Conservation (phyloP, 2,329 filamentous ascomycete genomes). For the Arthrocladium fulminans region DNA sequence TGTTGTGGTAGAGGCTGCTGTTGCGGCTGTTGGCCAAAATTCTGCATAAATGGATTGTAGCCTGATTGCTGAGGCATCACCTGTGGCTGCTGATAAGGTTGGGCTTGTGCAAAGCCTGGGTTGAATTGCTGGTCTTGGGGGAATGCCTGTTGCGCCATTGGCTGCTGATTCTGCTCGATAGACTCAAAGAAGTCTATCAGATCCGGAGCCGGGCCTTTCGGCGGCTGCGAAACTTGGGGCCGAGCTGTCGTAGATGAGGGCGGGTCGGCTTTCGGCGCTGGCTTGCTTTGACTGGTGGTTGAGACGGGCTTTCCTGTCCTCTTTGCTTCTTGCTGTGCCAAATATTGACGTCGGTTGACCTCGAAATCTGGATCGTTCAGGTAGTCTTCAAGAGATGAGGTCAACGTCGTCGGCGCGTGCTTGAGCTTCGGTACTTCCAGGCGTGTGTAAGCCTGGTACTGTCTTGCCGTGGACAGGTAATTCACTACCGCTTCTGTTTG, state of each 20-base stretch:
- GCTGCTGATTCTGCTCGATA: slow-evolving; percentile 79
- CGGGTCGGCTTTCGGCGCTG: slow-evolving; percentile 26
- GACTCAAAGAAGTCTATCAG: slow-evolving; percentile 92
- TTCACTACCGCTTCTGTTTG: slow-evolving; percentile 90
- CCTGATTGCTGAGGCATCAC: slow-evolving; percentile 25
- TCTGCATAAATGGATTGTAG: slow-evolving; percentile 23
- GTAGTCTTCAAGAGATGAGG: slow-evolving; percentile 86
- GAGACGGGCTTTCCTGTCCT: slow-evolving; percentile 30
- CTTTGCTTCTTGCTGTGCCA: slow-evolving; percentile 70
- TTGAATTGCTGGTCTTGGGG: slow-evolving; percentile 24
- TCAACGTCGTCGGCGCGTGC: slow-evolving; percentile 87
- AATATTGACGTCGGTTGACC: slow-evolving; percentile 79
- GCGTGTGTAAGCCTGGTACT: slow-evolving; percentile 84
- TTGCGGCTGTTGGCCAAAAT: slow-evolving; percentile 19
- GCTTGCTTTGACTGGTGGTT: slow-evolving; percentile 25
- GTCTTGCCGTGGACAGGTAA: slow-evolving; percentile 75
- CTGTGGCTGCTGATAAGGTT: slow-evolving; percentile 18
- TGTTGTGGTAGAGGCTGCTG: slow-evolving; percentile 34
- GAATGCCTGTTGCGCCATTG: slow-evolving; percentile 47
- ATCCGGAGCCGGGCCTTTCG: slow-evolving; percentile 48
- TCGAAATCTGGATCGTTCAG: slow-evolving; percentile 93
- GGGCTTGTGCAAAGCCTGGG: slow-evolving; percentile 12
- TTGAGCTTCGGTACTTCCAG: slow-evolving; percentile 95
- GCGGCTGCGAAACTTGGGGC: slow-evolving; percentile 24
- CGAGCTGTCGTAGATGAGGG: slow-evolving; percentile 20